These are phyloP conservation scores for Funneliformis mosseae DNA, from an alignment of 192 early-diverging fungal species.

Conservation along the genomic window DNA sequence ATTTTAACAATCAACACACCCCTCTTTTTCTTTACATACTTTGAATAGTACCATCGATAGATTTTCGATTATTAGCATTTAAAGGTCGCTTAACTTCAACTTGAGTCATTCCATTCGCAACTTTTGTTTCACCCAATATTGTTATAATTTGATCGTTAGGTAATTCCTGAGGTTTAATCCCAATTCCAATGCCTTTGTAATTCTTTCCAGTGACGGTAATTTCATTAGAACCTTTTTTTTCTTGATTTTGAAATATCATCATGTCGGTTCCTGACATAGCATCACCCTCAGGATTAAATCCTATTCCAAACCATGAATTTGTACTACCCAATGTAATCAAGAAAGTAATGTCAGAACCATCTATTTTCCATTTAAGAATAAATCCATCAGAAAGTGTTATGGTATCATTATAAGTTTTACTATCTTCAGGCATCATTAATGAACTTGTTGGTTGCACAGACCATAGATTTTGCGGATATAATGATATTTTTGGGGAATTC, in stretches of 20 bases:
- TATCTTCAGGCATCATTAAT: neutral
- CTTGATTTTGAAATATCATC: neutral
- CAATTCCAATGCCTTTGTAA: neutral
- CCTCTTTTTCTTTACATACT: neutral
- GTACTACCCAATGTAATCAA: neutral
- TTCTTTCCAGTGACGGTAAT: neutral
- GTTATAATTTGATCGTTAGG: neutral
- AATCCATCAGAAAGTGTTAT: neutral
- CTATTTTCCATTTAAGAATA: neutral
- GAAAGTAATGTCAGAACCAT: neutral
- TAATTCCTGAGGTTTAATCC: neutral
- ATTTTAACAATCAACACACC: no score
- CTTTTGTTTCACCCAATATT: neutral
- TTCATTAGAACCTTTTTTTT: neutral
- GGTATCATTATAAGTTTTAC: neutral
- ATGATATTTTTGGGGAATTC: neutral
- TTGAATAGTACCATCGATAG: neutral
- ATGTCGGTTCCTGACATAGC: neutral
- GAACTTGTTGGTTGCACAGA: neutral
- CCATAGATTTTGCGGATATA: neutral
- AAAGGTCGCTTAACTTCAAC: neutral
- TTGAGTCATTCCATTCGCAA: neutral
- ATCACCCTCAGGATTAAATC: neutral
- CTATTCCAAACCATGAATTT: slow-evolving; percentile 18
- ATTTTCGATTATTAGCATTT: neutral